Conservation (phyloP, 2,329 filamentous ascomycete species). For the Aureobasidium sp. region DNA sequence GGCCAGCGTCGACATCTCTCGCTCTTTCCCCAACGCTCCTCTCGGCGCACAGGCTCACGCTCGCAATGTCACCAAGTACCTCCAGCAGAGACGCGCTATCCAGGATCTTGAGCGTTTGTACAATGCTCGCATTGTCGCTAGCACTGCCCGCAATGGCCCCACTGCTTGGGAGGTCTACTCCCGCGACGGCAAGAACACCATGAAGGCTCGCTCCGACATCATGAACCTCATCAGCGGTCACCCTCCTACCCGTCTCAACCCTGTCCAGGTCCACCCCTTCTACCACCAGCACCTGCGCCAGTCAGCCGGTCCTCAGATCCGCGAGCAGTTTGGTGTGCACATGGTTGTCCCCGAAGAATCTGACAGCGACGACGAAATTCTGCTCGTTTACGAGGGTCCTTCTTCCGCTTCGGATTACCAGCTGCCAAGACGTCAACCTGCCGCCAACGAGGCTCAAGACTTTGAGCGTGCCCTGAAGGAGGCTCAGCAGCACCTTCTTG, state of each 20-base stretch:
- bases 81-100: slow-evolving; percentile 72
- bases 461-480: slow-evolving; percentile 51
- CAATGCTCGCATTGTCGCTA: slow-evolving; percentile 79
- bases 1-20: slow-evolving; percentile 71
- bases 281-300: slow-evolving; percentile 65
- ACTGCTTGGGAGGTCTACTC: slow-evolving; percentile 85
- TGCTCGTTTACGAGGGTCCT: slow-evolving; percentile 68
- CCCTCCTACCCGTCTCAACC: slow-evolving; percentile 61
- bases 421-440: slow-evolving; percentile 48
- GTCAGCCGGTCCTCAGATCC: slow-evolving; percentile 54
- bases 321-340: slow-evolving; percentile 62
- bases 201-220: slow-evolving; percentile 67
- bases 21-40: slow-evolving; percentile 66
- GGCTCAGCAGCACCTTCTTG: slow-evolving; percentile 48
- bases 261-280: slow-evolving; percentile 64
- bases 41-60: slow-evolving; percentile 69
- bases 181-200: slow-evolving; percentile 71
- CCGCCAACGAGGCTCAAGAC: slow-evolving; percentile 43
- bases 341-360: slow-evolving; percentile 59
- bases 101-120: slow-evolving; percentile 72
- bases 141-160: slow-evolving; percentile 57
- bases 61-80: slow-evolving; percentile 76
- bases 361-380: slow-evolving; percentile 52
- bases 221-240: slow-evolving; percentile 64
- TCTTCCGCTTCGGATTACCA: slow-evolving; percentile 42